Conservation (phyloP, 352 stramenopile species). For the Globisporangium sylvaticum region DNA sequence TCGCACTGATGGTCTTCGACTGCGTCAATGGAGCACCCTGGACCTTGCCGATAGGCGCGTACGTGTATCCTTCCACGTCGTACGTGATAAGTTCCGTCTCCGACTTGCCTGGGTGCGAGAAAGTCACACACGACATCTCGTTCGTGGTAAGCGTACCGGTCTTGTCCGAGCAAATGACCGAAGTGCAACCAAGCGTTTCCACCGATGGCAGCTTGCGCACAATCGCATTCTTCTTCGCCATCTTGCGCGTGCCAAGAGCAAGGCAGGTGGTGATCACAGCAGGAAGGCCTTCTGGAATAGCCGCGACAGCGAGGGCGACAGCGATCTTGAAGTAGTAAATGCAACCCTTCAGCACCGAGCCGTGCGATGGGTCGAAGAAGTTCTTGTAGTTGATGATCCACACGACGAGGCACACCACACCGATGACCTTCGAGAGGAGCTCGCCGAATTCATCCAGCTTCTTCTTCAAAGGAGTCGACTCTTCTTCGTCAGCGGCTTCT, state of each 20-base stretch:
- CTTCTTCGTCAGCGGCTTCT: slow-evolving; percentile 90
- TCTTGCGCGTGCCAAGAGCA: slow-evolving; percentile 92
- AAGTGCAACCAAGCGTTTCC: slow-evolving; percentile 96
- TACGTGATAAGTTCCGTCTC: slow-evolving; percentile 88
- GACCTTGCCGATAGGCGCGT: slow-evolving; percentile 86
- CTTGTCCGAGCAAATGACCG: slow-evolving; percentile 93
- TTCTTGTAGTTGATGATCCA: slow-evolving; percentile 98
- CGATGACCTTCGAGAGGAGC: slow-evolving; percentile 95
- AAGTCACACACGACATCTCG: slow-evolving; percentile 93
- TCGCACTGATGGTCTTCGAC: slow-evolving; percentile 75
- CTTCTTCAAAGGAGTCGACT: slow-evolving; percentile 95
- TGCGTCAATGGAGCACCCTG: slow-evolving; percentile 40
- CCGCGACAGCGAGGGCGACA: slow-evolving; percentile 97
- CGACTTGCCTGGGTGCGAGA: slow-evolving; percentile 56
- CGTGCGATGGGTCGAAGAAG: slow-evolving; percentile 90
- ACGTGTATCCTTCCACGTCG: slow-evolving; percentile 92
- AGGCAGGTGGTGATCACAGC: slow-evolving; percentile 98
- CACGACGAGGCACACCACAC: slow-evolving; percentile 95
- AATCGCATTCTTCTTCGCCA: slow-evolving; percentile 98
- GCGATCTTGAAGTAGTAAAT: slow-evolving; percentile 99
- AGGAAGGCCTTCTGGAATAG: slow-evolving; percentile 98
- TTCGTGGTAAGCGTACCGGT: slow-evolving; percentile 97
- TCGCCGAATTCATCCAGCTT: slow-evolving; percentile 99
- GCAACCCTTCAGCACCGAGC: slow-evolving; percentile 91
- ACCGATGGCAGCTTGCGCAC: slow-evolving; percentile 97